Base-by-base conservation (phyloP, 257 asterid species). In the Misopates orontium region DNA sequence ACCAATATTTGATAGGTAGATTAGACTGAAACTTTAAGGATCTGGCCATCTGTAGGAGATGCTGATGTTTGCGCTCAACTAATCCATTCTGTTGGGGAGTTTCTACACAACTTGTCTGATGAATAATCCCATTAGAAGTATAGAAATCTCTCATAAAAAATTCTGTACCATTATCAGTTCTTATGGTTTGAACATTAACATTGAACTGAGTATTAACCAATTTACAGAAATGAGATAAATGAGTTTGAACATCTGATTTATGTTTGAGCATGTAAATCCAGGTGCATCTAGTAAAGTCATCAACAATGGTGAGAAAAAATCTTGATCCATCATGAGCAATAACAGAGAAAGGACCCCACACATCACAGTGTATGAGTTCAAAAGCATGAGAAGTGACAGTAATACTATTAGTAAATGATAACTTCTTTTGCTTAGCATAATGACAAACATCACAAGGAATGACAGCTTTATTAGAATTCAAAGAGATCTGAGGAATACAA, bases 51-150 rank as follows among this genome's bases (percentile, higher is more conserved):
- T 23, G 24, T n/a, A 56, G 20, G 13, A 24, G 5, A 31, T 56
- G 61, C 8, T 56, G 61, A 25, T 56, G 61, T 15, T 56, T 56
- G 10, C 42, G 20, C 13, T 56, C 61, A 24, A 56, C 41, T 13
- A 56, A 10, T 9, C 0, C 6, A 57, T 57, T 57, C n/a, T 57
- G 47, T 10, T 57, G 5, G 1, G 62, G 45, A 0, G 23, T 57
- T 31, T 57, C 45, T 2, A 57, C 47, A 57, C 47, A 31, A 32
- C 14, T 14, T 20, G 13, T 28, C 7, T 31, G 25, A 17, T 49
- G 55, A 15, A 32, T 1, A 28, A 57, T 32, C 6, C 62, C 23
- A 0, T 57, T 28, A 14, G 19, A 3, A 4, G 13, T n/a, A 56
- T 4, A 28, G 16, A 28, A 57, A 57, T 49, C 55, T 0, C 9